These are phyloP conservation scores for Vigna unguiculata DNA, from an alignment of 306 rosid genomes.

Conservation along the genomic window DNA sequence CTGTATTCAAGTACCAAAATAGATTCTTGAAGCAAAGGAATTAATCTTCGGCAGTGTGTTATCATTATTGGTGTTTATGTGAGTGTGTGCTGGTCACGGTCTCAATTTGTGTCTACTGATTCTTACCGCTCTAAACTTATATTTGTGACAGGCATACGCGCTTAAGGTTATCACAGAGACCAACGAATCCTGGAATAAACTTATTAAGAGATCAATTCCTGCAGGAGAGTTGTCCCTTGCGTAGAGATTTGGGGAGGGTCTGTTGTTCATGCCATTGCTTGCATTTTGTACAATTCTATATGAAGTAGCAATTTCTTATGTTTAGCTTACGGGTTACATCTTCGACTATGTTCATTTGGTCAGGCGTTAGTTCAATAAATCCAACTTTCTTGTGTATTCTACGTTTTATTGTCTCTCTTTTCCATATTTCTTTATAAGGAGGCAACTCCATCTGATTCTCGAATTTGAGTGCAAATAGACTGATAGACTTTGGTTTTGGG, in stretches of 20 bases:
- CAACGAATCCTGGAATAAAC: slow-evolving; percentile 87
- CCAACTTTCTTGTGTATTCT: slow-evolving; percentile 1
- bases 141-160: slow-evolving; percentile 71
- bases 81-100: neutral
- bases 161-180: slow-evolving; percentile 83
- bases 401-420: neutral
- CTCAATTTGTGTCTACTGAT: slow-evolving; percentile 9
- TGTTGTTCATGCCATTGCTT: slow-evolving; percentile 24
- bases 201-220: slow-evolving; percentile 81
- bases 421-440: neutral
- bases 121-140: slow-evolving; percentile 14
- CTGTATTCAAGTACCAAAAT: slow-evolving; percentile 11
- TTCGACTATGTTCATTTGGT: slow-evolving; percentile 27
- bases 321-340: slow-evolving; percentile 22
- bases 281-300: slow-evolving; percentile 33
- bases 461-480: neutral
- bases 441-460: neutral
- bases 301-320: slow-evolving; percentile 32
- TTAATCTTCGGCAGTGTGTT: slow-evolving; percentile 3
- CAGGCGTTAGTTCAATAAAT: slow-evolving; percentile 40
- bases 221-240: slow-evolving; percentile 83
- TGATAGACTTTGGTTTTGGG: neutral
- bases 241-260: slow-evolving; percentile 46
- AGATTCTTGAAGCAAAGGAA: neutral
- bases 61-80: neutral